These are phyloP conservation scores for Pinus taeda DNA, from an alignment of 75 land plant genomes.

Conservation along the genomic window DNA sequence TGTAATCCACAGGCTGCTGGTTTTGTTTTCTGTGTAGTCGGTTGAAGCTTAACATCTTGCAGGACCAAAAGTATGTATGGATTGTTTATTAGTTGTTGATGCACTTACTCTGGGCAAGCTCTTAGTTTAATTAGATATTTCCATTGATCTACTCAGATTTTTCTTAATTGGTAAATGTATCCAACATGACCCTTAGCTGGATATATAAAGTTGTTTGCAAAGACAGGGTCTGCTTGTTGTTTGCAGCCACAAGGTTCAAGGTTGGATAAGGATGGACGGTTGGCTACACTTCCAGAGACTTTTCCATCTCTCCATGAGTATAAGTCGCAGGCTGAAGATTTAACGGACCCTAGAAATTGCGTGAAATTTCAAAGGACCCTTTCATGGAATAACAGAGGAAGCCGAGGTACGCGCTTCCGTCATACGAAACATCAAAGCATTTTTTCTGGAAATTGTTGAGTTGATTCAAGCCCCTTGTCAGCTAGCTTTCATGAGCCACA, in stretches of 20 bases:
- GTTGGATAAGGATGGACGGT: constrained; percentile 1
- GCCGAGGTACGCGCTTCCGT: neutral
- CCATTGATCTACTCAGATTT: neutral
- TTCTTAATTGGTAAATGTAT: neutral
- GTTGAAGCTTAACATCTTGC: too few relatives aligned
- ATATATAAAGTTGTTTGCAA: neutral
- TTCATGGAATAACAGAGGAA: constrained; percentile 1
- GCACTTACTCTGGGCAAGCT: neutral
- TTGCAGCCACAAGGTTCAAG: neutral
- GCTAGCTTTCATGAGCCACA: neutral
- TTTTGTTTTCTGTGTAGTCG: neutral
- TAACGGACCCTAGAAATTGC: neutral
- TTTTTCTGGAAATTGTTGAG: neutral
- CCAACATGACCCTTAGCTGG: neutral
- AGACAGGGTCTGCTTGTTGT: constrained; percentile 9
- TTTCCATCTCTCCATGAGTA: neutral
- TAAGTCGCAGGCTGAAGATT: neutral
- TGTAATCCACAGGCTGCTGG: neutral
- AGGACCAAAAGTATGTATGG: neutral
- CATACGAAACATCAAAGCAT: neutral
- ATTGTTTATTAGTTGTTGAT: neutral
- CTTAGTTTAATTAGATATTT: neutral
- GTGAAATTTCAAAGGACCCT: neutral
- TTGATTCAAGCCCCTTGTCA: neutral
- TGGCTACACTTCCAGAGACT: neutral